A percentile compares a stretch with the other conserved stretches of the same genome.
phyloP scores from a whole-genome alignment of 768 basidiomycete species.

The Pleurotus ostreatus region DNA sequence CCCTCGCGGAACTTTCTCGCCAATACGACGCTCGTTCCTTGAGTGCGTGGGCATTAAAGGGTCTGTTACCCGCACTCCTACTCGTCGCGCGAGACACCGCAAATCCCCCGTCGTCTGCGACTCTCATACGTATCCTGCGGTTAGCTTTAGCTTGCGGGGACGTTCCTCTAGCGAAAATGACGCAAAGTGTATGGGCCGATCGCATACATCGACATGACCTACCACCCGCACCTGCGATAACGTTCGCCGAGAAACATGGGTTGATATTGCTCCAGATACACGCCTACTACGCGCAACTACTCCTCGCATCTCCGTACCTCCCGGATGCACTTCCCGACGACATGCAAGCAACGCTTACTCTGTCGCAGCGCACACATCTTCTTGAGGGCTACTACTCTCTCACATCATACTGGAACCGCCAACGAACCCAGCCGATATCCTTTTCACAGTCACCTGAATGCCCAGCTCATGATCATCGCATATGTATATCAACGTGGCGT shows the following conservation, averaged over 20 bases:
- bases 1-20: constrained; percentile 35
- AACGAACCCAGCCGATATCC: constrained; percentile 23
- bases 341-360: constrained; percentile 17
- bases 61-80: constrained; percentile 18
- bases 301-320: constrained; percentile 19
- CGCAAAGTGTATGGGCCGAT: constrained; percentile 28
- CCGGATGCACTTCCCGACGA: constrained; percentile 12
- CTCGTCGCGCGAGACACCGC: constrained; percentile 22
- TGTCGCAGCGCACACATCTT: constrained; percentile 26
- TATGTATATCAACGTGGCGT: constrained; percentile 34
- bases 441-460: constrained; percentile 28
- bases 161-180: constrained; percentile 17
- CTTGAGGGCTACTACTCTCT: constrained; percentile 32
- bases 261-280: constrained; percentile 23
- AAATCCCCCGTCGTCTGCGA: constrained; percentile 23
- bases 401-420: constrained; percentile 26
- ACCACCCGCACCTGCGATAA: constrained; percentile 24
- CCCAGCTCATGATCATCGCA: constrained; percentile 22
- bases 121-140: constrained; percentile 28
- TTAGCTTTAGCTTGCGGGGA: constrained; percentile 28
- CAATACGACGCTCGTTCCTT: constrained; percentile 33
- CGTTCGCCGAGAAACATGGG: constrained; percentile 22
- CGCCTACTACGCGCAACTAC: constrained; percentile 32
- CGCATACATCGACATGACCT: constrained; percentile 26
- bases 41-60: constrained; percentile 31